phyloP scores from a whole-genome alignment of 2,329 filamentous ascomycete species.

The Aspergillaceae sp. region DNA sequence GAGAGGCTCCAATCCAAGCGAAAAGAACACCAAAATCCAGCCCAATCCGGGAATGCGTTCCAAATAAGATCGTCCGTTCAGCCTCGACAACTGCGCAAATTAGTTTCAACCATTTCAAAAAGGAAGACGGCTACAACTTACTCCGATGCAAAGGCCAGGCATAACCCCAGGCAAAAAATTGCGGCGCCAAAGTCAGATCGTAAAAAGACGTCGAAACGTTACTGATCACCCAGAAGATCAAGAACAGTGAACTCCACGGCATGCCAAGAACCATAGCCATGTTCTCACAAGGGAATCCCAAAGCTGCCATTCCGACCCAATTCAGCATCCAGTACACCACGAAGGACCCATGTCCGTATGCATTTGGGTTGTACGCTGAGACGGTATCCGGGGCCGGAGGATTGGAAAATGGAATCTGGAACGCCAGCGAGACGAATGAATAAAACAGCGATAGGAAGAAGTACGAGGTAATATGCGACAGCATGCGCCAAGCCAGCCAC shows the following conservation, averaged over 20 bases:
- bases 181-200: conserved; percentile 48
- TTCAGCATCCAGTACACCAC: conserved; percentile 57
- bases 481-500: conserved; percentile 51
- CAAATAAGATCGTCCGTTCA: conserved; percentile 53
- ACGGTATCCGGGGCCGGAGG: conserved; percentile 38
- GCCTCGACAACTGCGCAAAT: conserved; percentile 45
- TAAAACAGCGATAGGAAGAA: conserved; percentile 56
- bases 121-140: conserved; percentile 18
- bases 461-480: conserved; percentile 50
- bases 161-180: conserved; percentile 55
- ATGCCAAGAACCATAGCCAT: conserved; percentile 54
- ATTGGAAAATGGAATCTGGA: conserved; percentile 54
- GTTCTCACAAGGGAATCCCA: conserved; percentile 58
- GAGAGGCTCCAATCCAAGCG: conserved; percentile 40
- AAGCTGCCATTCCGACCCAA: conserved; percentile 53
- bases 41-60: conserved; percentile 49
- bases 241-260: conserved; percentile 54
- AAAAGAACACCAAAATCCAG: conserved; percentile 54
- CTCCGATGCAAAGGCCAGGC: conserved; percentile 55
- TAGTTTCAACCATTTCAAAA: conserved; percentile 1
- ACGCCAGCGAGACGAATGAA: conserved; percentile 55
- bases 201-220: conserved; percentile 57
- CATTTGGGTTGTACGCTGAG: conserved; percentile 41
- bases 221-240: conserved; percentile 61
- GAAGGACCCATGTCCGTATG: conserved; percentile 52